These are phyloP conservation scores for Incumbomyces lentus DNA, from an alignment of 2,329 filamentous ascomycete species.

Conservation along the genomic window DNA sequence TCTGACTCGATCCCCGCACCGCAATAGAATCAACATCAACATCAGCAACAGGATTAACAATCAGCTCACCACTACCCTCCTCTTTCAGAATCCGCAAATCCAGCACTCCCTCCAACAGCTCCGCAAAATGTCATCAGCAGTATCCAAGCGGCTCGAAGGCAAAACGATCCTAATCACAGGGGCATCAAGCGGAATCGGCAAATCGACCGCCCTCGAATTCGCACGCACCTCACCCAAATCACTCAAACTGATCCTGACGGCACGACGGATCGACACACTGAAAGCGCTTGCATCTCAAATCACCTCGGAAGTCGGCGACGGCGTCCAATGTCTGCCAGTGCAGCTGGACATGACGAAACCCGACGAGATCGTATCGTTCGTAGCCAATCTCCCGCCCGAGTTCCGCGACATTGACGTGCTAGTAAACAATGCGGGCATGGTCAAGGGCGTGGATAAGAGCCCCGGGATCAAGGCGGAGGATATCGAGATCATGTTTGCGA, in stretches of 20 bases:
- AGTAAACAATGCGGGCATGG: slow-evolving; percentile 92
- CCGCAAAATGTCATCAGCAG: slow-evolving; percentile 53
- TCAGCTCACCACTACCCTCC: no score
- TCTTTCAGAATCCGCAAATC: not conserved
- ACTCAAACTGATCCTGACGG: slow-evolving; percentile 77
- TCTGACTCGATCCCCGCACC: not conserved
- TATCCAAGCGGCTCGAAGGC: slow-evolving; percentile 74
- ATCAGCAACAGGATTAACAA: not conserved
- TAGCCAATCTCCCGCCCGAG: slow-evolving; percentile 63
- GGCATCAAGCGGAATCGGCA: slow-evolving; percentile 85
- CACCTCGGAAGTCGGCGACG: slow-evolving; percentile 60
- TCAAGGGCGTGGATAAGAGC: slow-evolving; percentile 76
- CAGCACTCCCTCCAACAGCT: not conserved
- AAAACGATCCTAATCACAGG: slow-evolving; percentile 91
- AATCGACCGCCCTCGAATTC: slow-evolving; percentile 68
- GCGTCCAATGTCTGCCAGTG: slow-evolving; percentile 71
- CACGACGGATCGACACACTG: slow-evolving; percentile 70
- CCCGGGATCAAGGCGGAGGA: slow-evolving; percentile 75
- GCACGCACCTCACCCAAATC: slow-evolving; percentile 70
- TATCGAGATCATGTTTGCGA: slow-evolving; percentile 77
- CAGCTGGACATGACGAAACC: slow-evolving; percentile 80
- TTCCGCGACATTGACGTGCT: slow-evolving; percentile 78
- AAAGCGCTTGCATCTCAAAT: slow-evolving; percentile 69
- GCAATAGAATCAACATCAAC: not conserved
- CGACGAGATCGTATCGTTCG: slow-evolving; percentile 62